These are phyloP conservation scores for Pelargonium citronellum DNA, from an alignment of 441 rosid species.

Conservation along the genomic window DNA sequence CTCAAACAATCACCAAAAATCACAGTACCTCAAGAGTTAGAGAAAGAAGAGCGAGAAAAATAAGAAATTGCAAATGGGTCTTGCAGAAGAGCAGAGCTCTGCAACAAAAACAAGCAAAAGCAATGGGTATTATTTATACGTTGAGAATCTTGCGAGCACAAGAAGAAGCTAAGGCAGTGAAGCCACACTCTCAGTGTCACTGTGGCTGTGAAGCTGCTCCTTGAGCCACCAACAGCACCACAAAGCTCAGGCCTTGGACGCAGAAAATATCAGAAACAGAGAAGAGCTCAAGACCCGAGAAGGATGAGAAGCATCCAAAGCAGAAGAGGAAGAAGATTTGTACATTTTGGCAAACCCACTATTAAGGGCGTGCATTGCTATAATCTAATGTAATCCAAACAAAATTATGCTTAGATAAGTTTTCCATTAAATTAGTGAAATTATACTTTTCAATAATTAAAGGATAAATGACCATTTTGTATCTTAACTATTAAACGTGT, in stretches of 20 bases:
- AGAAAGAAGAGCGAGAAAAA: not conserved
- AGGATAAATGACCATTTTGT: too few relatives aligned
- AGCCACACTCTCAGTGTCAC: not conserved
- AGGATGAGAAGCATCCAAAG: slow-evolving; percentile 33
- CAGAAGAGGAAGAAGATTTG: not conserved
- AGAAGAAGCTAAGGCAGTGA: too few relatives aligned
- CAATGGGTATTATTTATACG: slow-evolving; percentile 10
- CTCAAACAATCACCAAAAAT: not conserved
- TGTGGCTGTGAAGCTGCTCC: not conserved
- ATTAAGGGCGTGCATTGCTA: not conserved
- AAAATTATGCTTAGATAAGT: too few relatives aligned
- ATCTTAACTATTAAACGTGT: too few relatives aligned
- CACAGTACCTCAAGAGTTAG: not conserved
- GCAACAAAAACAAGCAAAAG: slow-evolving; percentile 8
- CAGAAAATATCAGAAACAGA: not conserved
- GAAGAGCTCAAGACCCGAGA: slow-evolving; percentile 29
- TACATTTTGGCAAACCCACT: slow-evolving; percentile 21
- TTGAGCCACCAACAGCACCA: not conserved
- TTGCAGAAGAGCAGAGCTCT: not conserved
- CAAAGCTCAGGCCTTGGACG: not conserved
- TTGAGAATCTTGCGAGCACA: not conserved
- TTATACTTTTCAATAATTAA: too few relatives aligned
- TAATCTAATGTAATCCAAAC: too few relatives aligned
- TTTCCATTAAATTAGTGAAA: too few relatives aligned
- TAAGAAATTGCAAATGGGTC: not conserved